Evolutionary conservation across 2,329 filamentous ascomycete species (phyloP), one percentile per base, ranked within the genome.

Genomic region (Cordyceps cicadae): DNA sequence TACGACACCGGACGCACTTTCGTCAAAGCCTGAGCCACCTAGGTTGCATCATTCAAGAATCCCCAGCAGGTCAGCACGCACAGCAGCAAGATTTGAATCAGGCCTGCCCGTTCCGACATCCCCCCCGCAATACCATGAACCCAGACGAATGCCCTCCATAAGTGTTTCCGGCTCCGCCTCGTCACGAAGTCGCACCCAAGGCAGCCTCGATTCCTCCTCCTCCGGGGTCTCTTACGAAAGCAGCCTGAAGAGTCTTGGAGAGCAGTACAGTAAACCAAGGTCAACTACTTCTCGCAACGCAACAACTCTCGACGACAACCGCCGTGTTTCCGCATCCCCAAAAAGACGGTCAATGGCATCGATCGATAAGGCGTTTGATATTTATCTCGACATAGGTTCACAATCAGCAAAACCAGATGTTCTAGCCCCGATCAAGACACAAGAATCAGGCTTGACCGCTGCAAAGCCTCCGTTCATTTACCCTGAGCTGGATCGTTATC

Each of bases 401-500:
- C 51, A 21, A 21, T 3, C 48, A 77, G 76, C 0, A 41, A 81
- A 76, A 50, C 77, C 79, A 0, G 72, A 72, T 45, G 76, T 79
- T 46, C 72, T 77, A n/a, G 73, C 72, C 46, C 62, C 72, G 11
- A 72, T 75, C 9, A 77, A 79, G 45, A 70, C 70, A n/a, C 63
- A 75, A 24, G 79, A 81, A 46, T 65, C 75, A 39, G 70, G 72
- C 39, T 75, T 71, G 48, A 67, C 72, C 0, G 68, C 67, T 26
- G 67, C 71, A 7, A 77, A 77, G 24, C 71, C 77, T 7, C 75
- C 79, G 45, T 77, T 75, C 14, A 78, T 82, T 59, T 83, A 82
- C 64, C 84, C 84, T 2, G 84, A 87, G 65, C 70, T 87, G 19
- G 84, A 87, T 68, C 78, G 84, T 37, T 87, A 87, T 67, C 76